Percentiles rank a stretch among this genome's conserved stretches.
Conservation (phyloP, 441 rosid genomes). For the Eutrema salsugineum region DNA sequence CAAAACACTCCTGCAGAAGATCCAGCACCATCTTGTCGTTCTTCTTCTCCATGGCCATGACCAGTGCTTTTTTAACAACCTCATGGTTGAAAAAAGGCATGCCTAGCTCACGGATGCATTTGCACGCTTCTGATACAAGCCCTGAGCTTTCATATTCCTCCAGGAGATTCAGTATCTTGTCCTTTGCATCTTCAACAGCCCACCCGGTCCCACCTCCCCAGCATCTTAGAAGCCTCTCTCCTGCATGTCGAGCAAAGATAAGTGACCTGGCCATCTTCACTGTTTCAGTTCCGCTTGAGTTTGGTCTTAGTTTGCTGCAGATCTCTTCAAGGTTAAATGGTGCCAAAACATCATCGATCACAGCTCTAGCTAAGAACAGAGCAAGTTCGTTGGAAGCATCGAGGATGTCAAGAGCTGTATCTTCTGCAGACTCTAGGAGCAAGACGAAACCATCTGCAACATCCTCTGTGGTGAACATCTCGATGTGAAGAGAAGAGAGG, state of each 20-base stretch:
- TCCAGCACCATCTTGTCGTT: slow-evolving; percentile 75
- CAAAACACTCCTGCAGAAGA: slow-evolving; percentile 76
- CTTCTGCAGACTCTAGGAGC: slow-evolving; percentile 93
- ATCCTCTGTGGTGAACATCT: slow-evolving; percentile 82
- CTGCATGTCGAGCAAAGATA: slow-evolving; percentile 89
- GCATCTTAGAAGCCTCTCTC: slow-evolving; percentile 89
- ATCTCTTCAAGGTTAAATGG: slow-evolving; percentile 85
- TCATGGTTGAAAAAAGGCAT: slow-evolving; percentile 98
- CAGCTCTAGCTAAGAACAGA: slow-evolving; percentile 83
- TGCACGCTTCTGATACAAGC: slow-evolving; percentile 80
- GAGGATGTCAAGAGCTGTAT: slow-evolving; percentile 81
- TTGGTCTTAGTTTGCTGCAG: slow-evolving; percentile 48
- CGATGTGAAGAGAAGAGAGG: slow-evolving; percentile 86
- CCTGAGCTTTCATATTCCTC: slow-evolving; percentile 92
- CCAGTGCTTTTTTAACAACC: slow-evolving; percentile 93
- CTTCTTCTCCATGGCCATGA: slow-evolving; percentile 99
- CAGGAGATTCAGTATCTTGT: slow-evolving; percentile 78
- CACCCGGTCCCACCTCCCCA: slow-evolving; percentile 99
- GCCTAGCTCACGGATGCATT: slow-evolving; percentile 84
- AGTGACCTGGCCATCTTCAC: slow-evolving; percentile 81
- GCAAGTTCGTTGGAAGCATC: slow-evolving; percentile 95
- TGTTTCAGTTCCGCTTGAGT: slow-evolving; percentile 83
- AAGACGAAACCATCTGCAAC: slow-evolving; percentile 74
- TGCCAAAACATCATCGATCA: slow-evolving; percentile 86
- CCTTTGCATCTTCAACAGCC: slow-evolving; percentile 98